These are phyloP conservation scores for Clonostachys rosea DNA, from an alignment of 2,329 filamentous ascomycete species.

Conservation along the genomic window DNA sequence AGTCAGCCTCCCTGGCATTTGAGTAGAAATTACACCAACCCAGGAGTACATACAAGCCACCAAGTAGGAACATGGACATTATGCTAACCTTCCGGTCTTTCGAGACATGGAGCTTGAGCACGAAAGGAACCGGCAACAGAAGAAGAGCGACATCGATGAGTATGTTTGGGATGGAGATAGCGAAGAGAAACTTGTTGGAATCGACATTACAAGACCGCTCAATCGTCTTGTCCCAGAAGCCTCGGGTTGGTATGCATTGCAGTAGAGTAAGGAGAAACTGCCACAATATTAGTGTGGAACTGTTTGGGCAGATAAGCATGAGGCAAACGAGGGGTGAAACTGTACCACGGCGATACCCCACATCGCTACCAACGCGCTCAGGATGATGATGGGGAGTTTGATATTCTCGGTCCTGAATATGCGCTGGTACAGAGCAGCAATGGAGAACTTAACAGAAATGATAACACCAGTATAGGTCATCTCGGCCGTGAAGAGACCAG, in stretches of 20 bases:
- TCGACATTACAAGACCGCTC: not conserved
- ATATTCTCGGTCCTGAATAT: not conserved
- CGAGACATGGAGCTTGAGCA: not conserved
- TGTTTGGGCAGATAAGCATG: not conserved
- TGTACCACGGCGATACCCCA: not conserved
- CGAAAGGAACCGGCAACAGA: not conserved
- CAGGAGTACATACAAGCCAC: not conserved
- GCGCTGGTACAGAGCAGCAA: not conserved
- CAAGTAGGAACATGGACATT: not conserved
- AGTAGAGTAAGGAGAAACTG: not conserved
- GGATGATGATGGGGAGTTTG: not conserved
- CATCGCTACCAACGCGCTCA: not conserved
- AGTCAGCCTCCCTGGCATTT: not conserved
- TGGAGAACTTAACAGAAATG: constrained; percentile 1
- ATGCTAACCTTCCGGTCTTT: not conserved
- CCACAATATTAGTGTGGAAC: not conserved
- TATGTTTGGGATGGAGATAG: not conserved
- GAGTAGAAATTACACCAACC: not conserved
- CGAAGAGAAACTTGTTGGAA: not conserved
- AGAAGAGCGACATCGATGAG: not conserved
- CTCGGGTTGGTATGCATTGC: not conserved
- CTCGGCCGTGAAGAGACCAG: not conserved
- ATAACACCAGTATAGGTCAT: not conserved
- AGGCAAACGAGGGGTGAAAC: not conserved
- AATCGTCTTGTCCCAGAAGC: not conserved